Evolutionary conservation across 805 yeast genomes (phyloP).

Genomic region (Candida peoriensis): DNA sequence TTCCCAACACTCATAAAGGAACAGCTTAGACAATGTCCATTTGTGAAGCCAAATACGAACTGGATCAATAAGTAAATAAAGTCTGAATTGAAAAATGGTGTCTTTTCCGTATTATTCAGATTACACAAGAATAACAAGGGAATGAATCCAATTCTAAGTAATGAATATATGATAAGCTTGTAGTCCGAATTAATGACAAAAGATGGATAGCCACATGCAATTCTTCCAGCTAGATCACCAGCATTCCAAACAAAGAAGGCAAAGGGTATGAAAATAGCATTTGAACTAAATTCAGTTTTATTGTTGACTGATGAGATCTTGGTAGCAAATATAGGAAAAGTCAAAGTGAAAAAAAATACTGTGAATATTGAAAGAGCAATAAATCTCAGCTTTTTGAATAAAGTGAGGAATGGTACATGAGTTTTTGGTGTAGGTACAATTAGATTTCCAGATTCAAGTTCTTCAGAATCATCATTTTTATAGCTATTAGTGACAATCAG

Average conservation of each 20-base stretch:
- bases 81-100: constrained; percentile 47
- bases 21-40: constrained; percentile 80
- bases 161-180: constrained; percentile 47
- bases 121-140: constrained; percentile 74
- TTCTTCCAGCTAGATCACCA: constrained; percentile 81
- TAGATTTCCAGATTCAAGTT: constrained; percentile 12
- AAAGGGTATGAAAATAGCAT: constrained; percentile 60
- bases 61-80: constrained; percentile 63
- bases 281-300: constrained; percentile 20
- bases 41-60: constrained; percentile 76
- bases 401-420: constrained; percentile 52
- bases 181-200: constrained; percentile 40
- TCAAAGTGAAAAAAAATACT: constrained; percentile 67
- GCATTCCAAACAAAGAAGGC: constrained; percentile 82
- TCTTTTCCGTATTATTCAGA: constrained; percentile 23
- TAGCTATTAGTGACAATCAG: constrained; percentile 30
- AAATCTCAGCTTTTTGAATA: constrained; percentile 58
- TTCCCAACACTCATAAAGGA: constrained; percentile 73
- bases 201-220: constrained; percentile 48
- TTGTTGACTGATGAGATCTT: constrained; percentile 42
- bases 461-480: constrained; percentile 15
- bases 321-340: constrained; percentile 90
- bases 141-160: constrained; percentile 52
- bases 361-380: constrained; percentile 68
- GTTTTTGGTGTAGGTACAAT: constrained; percentile 7